Evolutionary conservation across 2,329 filamentous ascomycete species (phyloP).

Genomic region (Sporothrix luriei): DNA sequence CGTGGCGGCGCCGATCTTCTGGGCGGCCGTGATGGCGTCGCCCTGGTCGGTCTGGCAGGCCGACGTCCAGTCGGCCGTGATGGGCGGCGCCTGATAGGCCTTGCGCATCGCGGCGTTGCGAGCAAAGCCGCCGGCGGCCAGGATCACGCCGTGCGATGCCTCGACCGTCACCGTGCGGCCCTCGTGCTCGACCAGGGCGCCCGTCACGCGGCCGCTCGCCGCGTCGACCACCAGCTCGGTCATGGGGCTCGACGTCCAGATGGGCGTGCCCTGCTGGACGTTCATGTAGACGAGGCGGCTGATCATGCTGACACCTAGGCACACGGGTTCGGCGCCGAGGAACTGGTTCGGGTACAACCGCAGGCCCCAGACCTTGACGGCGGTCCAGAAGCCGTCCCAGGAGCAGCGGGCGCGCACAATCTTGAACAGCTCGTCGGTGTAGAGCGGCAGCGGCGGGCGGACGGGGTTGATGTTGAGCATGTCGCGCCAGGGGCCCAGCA

Average conservation of each 20-base stretch:
- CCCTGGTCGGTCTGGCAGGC: conserved; percentile 39
- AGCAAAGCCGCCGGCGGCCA: conserved; percentile 45
- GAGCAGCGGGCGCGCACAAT: conserved; percentile 32
- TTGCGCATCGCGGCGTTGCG: conserved; percentile 41
- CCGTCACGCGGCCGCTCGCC: conserved; percentile 36
- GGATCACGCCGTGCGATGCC: conserved; percentile 41
- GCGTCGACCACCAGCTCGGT: conserved; percentile 32
- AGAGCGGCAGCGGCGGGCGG: conserved; percentile 32
- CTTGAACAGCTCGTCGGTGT: conserved; percentile 33
- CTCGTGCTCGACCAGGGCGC: conserved; percentile 38
- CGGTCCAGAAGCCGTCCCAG: conserved; percentile 30
- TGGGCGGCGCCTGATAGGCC: conserved; percentile 36
- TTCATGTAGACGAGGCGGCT: conserved; percentile 38
- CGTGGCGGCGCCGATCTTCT: conserved; percentile 41
- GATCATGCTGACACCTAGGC: conserved; percentile 39
- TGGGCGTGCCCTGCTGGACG: conserved; percentile 25
- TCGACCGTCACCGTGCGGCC: conserved; percentile 38
- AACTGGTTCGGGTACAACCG: conserved; percentile 30
- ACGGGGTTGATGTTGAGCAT: conserved; percentile 33
- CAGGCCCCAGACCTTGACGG: conserved; percentile 29
- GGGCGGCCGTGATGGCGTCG: conserved; percentile 40
- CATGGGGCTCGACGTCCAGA: conserved; percentile 35
- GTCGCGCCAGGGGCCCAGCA: conserved; percentile 39
- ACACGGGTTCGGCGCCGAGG: conserved; percentile 34
- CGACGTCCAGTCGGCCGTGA: conserved; percentile 39